phyloP scores from a whole-genome alignment of 2,329 filamentous ascomycete genomes.

The Claviceps quebecensis region DNA sequence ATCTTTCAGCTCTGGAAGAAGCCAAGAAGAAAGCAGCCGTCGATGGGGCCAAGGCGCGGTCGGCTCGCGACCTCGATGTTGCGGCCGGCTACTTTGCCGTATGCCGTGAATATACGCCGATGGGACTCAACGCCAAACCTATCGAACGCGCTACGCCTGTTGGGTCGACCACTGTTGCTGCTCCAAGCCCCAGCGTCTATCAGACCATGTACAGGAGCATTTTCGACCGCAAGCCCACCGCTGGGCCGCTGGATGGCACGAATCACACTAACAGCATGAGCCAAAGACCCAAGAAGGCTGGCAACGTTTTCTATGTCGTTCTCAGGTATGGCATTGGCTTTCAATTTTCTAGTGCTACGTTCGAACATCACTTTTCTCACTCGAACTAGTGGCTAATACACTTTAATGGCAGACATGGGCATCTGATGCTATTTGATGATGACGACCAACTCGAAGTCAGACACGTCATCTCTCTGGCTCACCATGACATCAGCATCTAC shows the following conservation, averaged over 20 bases:
- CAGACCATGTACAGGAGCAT: conserved; percentile 96
- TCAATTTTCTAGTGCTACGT: not conserved
- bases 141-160: conserved; percentile 74
- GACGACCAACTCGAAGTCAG: conserved; percentile 89
- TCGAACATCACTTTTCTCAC: not conserved
- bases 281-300: conserved; percentile 48
- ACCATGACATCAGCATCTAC: conserved; percentile 76
- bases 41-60: conserved; percentile 43
- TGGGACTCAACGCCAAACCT: conserved; percentile 83
- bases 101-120: conserved; percentile 80
- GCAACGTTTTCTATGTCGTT: conserved; percentile 89
- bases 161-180: conserved; percentile 57
- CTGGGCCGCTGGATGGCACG: conserved; percentile 33
- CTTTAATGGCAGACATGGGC: conserved; percentile 54
- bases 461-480: conserved; percentile 83
- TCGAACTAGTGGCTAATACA: not conserved
- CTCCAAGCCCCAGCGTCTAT: conserved; percentile 86
- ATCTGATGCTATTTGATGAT: conserved; percentile 96
- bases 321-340: conserved; percentile 46
- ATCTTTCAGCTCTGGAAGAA: conserved; percentile 48
- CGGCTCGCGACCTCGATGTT: conserved; percentile 55
- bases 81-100: conserved; percentile 92
- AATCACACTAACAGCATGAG: conserved; percentile 32
- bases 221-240: conserved; percentile 60
- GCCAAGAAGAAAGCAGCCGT: conserved; percentile 38